phyloP scores from a whole-genome alignment of 257 asterid genomes.

The Primulina tabacum region DNA sequence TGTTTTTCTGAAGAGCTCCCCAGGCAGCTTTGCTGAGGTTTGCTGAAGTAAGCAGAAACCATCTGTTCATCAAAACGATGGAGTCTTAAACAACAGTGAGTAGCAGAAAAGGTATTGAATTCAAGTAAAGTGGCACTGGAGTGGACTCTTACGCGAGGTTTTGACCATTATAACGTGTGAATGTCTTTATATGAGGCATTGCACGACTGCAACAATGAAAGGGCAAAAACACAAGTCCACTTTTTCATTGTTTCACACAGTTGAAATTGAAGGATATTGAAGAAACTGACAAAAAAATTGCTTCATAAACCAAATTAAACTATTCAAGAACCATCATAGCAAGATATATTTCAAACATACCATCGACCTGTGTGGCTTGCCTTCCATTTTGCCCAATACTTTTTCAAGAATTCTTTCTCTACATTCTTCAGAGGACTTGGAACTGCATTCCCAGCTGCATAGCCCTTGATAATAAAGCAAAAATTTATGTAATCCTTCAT shows the following conservation, averaged over 20 bases:
- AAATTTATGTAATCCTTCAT: not conserved
- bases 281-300: not conserved
- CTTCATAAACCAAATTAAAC: not conserved
- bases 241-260: constrained; percentile 15
- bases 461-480: constrained; percentile 61
- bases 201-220: constrained; percentile 65
- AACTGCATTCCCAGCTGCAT: constrained; percentile 86
- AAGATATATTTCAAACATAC: constrained; percentile 34
- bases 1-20: constrained; percentile 95
- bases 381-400: constrained; percentile 95
- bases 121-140: constrained; percentile 6
- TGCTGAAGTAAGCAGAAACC: constrained; percentile 90
- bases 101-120: constrained; percentile 11
- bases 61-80: constrained; percentile 42
- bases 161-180: constrained; percentile 84
- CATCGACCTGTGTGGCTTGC: constrained; percentile 91
- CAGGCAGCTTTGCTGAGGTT: constrained; percentile 99
- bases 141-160: constrained; percentile 71
- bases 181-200: constrained; percentile 98
- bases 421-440: constrained; percentile 93
- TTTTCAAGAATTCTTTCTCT: constrained; percentile 80
- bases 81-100: constrained; percentile 16
- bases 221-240: constrained; percentile 22
- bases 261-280: not conserved
- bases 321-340: not conserved